Evolutionary conservation across 148 eudicot genomes (phyloP).

Genomic region (Rhododendron molle): DNA sequence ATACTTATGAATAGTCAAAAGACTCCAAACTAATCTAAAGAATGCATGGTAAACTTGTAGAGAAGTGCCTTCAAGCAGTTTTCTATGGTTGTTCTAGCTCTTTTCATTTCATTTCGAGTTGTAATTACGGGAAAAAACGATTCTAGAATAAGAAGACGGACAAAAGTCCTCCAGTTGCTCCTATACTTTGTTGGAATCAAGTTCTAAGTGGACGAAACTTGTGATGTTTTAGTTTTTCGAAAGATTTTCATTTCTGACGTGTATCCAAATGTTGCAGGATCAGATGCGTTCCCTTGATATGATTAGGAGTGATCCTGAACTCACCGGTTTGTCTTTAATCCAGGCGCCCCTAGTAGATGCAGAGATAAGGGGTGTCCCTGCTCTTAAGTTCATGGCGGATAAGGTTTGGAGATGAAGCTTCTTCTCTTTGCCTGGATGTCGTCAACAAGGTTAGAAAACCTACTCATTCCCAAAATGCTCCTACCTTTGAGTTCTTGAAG

Average conservation of each 20-base stretch:
- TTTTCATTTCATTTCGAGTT: neutral
- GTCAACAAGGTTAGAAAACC: neutral
- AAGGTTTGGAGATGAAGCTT: conserved; percentile 62
- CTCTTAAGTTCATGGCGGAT: conserved; percentile 76
- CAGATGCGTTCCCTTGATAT: conserved; percentile 62
- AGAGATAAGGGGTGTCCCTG: conserved; percentile 80
- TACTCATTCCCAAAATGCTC: neutral
- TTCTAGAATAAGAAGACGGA: neutral
- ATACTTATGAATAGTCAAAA: neutral
- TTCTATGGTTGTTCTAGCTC: neutral
- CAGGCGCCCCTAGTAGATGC: conserved; percentile 67
- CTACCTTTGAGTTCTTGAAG: neutral
- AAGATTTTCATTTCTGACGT: neutral
- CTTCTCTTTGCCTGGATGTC: neutral
- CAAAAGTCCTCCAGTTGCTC: neutral
- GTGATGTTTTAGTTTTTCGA: neutral
- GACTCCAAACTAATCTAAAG: neutral
- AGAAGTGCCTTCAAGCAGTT: neutral
- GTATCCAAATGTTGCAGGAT: conserved; percentile 41
- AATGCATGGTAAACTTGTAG: neutral
- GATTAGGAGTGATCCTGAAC: conserved; percentile 52
- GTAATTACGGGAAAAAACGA: neutral
- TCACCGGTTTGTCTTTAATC: conserved; percentile 39
- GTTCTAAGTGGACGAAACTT: neutral
- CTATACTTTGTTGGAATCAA: neutral